phyloP scores from a whole-genome alignment of 202 grass and related monocot genomes.

The Eragrostis tef region DNA sequence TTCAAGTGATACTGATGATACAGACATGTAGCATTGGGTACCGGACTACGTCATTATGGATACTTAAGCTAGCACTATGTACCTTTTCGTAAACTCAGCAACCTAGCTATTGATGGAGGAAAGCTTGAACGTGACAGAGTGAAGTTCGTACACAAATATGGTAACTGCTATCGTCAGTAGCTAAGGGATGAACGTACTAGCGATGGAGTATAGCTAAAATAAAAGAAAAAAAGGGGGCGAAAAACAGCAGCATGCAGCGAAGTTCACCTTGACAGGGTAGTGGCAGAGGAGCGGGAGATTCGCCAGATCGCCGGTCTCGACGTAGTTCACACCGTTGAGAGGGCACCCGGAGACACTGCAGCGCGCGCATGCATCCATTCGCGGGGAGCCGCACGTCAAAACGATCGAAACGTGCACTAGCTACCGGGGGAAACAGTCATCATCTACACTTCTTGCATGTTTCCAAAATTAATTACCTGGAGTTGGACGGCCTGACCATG shows the following conservation, averaged over 20 bases:
- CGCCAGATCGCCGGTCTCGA: slow-evolving; percentile 70
- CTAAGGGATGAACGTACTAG: background rate
- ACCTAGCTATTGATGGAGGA: background rate
- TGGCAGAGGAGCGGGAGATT: slow-evolving; percentile 79
- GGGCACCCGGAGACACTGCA: slow-evolving; percentile 62
- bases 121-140: background rate
- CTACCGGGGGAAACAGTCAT: background rate
- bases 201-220: background rate
- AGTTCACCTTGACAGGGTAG: slow-evolving; percentile 82
- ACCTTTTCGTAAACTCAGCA: slow-evolving; percentile 34
- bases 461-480: slow-evolving; percentile 43
- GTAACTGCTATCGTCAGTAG: background rate
- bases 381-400: background rate
- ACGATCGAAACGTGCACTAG: background rate
- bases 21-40: background rate
- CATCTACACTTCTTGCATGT: no score
- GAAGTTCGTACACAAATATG: background rate
- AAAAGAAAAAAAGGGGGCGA: background rate
- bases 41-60: background rate
- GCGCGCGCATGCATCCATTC: background rate
- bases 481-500: slow-evolving; percentile 81
- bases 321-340: slow-evolving; percentile 51
- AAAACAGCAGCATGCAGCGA: background rate
- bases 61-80: background rate
- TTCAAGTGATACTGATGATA: background rate